Base-by-base conservation (phyloP, 1,139 yeast genomes). In the Scheffersomyces stambukii region DNA sequence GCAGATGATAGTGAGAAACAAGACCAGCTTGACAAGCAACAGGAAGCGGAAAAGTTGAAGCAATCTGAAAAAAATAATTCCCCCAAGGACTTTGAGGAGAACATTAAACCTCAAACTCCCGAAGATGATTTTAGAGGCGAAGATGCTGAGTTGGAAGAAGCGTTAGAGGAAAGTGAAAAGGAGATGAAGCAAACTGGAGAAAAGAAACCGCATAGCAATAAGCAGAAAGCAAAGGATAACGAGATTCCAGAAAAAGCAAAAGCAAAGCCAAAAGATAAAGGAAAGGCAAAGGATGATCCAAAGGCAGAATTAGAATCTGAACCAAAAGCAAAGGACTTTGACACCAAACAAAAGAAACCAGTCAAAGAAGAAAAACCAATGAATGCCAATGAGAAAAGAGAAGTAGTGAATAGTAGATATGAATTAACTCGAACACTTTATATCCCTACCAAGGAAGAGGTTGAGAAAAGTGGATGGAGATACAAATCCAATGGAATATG, bases 381-480 rank as follows among this genome's bases (percentile, higher is more conserved):
- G 16, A 9, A 31, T 32, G 23, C 19, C 12, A 19, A 24, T 11
- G 27, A 19, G 5, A 32, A 25, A 24, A 37, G 41, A 27, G 52
- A 23, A 6, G 45, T 43, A 3, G 53, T 47, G 21, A 33, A 37
- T 1, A 39, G 38, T 21, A 46, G 61, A 28, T 46, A 46, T 25
- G 48, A 43, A 4, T 46, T 64, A 19, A 45, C 49, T 6, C 33
- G 54, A 16, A 33, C 38, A 19, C 42, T 45, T 34, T 38, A 51
- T 31, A 50, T 64, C 13, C 72, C 72, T 1, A 49, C 54, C 3
- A 40, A 48, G 13, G 51, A 54, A 13, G 57, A 64, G 29, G 29
- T 66, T 2, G 38, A 35, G 9, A 43, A 42, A 3, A 35, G 42
- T 11, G 71, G 72, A 3, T 67, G 74, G 74, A 42, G 32, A 5